These are phyloP conservation scores for Pseudofabraea citricarpa DNA, from an alignment of 2,329 filamentous ascomycete genomes.

Conservation along the genomic window DNA sequence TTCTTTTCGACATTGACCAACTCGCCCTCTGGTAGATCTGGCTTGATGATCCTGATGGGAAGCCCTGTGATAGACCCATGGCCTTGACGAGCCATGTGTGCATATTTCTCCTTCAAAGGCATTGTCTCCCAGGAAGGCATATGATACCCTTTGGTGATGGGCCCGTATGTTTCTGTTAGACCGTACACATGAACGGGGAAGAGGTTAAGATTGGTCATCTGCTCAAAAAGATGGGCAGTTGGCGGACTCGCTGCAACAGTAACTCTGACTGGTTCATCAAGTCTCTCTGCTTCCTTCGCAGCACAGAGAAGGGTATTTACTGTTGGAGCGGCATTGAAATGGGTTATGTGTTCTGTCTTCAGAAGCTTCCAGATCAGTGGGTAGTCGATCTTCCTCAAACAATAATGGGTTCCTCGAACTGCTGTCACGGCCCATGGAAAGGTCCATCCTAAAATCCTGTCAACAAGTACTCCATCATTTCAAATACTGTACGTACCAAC, in stretches of 20 bases:
- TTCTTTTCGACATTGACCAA: conserved; percentile 65
- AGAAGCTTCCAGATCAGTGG: conserved; percentile 85
- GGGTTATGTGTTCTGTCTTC: conserved; percentile 81
- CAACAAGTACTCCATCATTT: neutral
- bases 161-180: conserved; percentile 84
- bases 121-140: conserved; percentile 81
- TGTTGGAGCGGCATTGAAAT: conserved; percentile 94
- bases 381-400: conserved; percentile 92
- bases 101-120: conserved; percentile 71
- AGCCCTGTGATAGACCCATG: conserved; percentile 84
- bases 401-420: conserved; percentile 91
- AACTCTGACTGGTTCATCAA: conserved; percentile 71
- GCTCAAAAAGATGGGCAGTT: conserved; percentile 83
- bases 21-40: conserved; percentile 62
- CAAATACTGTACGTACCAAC: conserved; percentile 34
- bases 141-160: conserved; percentile 89
- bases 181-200: conserved; percentile 93
- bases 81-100: conserved; percentile 88
- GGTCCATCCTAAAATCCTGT: conserved; percentile 31
- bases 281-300: conserved; percentile 64
- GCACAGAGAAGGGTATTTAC: conserved; percentile 92
- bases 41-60: conserved; percentile 77
- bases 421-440: conserved; percentile 93
- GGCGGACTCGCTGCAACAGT: conserved; percentile 92
- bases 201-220: conserved; percentile 79